phyloP scores from a whole-genome alignment of 2,329 filamentous ascomycete species.

The Ophiostoma ulmi region DNA sequence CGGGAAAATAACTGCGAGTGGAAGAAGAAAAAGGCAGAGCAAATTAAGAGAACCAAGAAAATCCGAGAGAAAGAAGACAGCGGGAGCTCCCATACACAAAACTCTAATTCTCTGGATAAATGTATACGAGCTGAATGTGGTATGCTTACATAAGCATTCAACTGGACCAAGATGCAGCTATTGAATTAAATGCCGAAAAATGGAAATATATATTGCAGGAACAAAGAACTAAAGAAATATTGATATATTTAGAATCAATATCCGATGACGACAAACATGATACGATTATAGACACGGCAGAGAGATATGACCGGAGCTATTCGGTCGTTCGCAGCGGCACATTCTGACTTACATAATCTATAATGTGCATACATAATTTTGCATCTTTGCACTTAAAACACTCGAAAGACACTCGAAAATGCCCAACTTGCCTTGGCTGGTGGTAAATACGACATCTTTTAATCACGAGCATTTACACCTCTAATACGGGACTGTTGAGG shows the following conservation, averaged over 20 bases:
- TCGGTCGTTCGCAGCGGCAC: too few species aligned
- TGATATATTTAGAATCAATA: too few species aligned
- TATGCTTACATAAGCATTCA: neutral
- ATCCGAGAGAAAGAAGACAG: neutral
- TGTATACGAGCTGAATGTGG: neutral
- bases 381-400: too few species aligned
- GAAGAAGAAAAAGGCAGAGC: neutral
- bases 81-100: conserved; percentile 3
- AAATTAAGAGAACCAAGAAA: neutral
- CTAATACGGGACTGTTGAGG: too few species aligned
- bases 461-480: neutral
- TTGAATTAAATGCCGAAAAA: neutral
- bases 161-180: too few species aligned
- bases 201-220: neutral
- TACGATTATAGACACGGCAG: too few species aligned
- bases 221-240: neutral
- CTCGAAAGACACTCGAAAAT: too few species aligned
- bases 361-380: too few species aligned
- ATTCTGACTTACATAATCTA: too few species aligned
- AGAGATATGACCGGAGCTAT: too few species aligned
- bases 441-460: neutral
- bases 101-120: conserved; percentile 3
- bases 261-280: too few species aligned
- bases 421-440: too few species aligned
- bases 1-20: conserved; percentile 3